Evolutionary conservation across 2,329 filamentous ascomycete species (phyloP).

Genomic region (Magnaporthiopsis rhizophila): DNA sequence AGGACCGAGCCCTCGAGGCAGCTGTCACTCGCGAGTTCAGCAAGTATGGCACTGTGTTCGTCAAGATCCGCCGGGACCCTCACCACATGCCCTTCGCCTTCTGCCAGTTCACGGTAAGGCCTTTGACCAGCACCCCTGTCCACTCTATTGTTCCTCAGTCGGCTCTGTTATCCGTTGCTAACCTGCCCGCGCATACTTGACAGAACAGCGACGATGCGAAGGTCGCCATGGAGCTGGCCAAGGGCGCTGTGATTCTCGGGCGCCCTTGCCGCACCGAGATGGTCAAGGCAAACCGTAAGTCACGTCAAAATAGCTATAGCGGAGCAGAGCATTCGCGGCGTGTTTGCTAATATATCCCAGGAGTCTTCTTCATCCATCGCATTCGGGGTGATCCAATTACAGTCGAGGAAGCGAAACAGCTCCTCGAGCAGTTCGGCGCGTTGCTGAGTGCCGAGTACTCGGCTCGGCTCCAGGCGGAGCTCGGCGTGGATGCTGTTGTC

Average conservation of each 20-base stretch:
- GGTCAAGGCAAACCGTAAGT: slow-evolving; percentile 50
- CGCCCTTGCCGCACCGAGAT: slow-evolving; percentile 53
- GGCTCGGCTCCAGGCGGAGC: slow-evolving; percentile 21
- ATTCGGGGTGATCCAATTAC: slow-evolving; percentile 28
- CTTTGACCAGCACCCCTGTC: neutral
- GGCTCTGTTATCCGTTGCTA: neutral
- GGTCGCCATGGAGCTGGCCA: slow-evolving; percentile 37
- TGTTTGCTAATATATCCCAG: slow-evolving; percentile 22
- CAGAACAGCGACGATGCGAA: slow-evolving; percentile 41
- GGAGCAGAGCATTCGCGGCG: neutral
- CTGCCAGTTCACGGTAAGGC: slow-evolving; percentile 51
- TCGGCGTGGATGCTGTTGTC: slow-evolving; percentile 30
- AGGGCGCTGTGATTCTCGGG: slow-evolving; percentile 41
- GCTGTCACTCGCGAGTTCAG: slow-evolving; percentile 46
- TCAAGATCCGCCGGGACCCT: slow-evolving; percentile 54
- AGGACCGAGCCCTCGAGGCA: slow-evolving; percentile 42
- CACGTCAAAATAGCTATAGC: neutral
- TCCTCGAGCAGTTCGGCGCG: slow-evolving; percentile 36
- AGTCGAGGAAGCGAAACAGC: slow-evolving; percentile 32
- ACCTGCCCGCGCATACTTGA: slow-evolving; percentile 16
- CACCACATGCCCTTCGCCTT: slow-evolving; percentile 57
- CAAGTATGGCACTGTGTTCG: slow-evolving; percentile 47
- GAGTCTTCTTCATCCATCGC: slow-evolving; percentile 39
- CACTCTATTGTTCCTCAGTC: neutral
- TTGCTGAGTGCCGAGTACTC: slow-evolving; percentile 32